A percentile compares a stretch with the other conserved stretches of the same genome.
Conservation (phyloP, 441 rosid genomes). For the Pelargonium australe region DNA sequence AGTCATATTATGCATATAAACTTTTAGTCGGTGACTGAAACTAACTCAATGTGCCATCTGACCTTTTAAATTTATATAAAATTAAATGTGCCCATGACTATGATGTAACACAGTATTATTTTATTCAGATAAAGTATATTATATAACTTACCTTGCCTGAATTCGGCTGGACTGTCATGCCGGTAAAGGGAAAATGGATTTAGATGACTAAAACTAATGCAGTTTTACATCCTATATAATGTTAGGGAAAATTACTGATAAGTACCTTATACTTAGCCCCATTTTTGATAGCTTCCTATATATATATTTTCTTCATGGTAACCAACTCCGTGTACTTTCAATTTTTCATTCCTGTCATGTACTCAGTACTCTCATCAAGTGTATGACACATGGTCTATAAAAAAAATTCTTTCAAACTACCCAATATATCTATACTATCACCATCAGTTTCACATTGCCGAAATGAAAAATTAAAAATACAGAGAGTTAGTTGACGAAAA, state of each 20-base stretch:
- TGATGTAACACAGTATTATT: background rate
- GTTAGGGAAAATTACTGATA: background rate
- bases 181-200: background rate
- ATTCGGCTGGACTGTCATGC: background rate
- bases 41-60: background rate
- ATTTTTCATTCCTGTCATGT: no score
- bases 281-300: no score
- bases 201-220: background rate
- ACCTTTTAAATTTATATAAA: background rate
- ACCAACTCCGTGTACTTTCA: no score
- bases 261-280: background rate
- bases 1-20: background rate
- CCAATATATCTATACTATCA: no score
- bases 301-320: background rate
- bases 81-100: background rate
- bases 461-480: no score
- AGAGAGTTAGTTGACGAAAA: no score
- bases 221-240: background rate
- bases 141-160: background rate
- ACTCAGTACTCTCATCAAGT: no score
- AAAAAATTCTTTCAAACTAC: no score
- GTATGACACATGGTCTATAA: no score
- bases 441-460: no score
- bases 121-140: slow-evolving; percentile 1
- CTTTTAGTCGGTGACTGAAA: background rate